Percentiles rank a stretch among this genome's conserved stretches.
phyloP scores from a whole-genome alignment of 1,284 basidiomycete genomes.

The Apiotrichum veenhuisii region DNA sequence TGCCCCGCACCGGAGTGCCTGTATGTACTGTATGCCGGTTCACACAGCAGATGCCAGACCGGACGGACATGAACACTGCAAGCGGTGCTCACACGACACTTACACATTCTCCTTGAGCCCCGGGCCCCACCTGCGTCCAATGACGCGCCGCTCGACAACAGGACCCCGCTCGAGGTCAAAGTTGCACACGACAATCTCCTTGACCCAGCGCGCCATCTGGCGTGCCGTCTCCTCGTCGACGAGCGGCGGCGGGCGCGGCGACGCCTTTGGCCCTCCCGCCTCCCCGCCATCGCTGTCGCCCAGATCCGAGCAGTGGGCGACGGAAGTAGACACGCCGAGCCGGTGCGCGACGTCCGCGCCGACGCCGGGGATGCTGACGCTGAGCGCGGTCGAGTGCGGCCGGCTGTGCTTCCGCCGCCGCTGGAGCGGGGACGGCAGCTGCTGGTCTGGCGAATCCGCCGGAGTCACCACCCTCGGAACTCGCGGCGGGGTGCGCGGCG shows the following conservation, averaged over 20 bases:
- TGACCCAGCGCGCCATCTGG: slow-evolving; percentile 69
- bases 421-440: not conserved
- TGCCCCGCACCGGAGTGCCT: too few relatives aligned
- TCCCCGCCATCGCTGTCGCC: not conserved
- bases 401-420: slow-evolving; percentile 2
- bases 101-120: slow-evolving; percentile 79
- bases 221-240: slow-evolving; percentile 55
- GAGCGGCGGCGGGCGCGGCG: slow-evolving; percentile 34
- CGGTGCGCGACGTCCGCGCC: slow-evolving; percentile 1
- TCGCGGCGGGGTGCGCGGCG: not conserved
- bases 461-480: not conserved
- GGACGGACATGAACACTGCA: too few relatives aligned
- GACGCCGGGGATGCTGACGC: slow-evolving; percentile 14
- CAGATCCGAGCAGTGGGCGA: not conserved
- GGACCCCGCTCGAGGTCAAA: slow-evolving; percentile 87
- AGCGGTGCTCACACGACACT: slow-evolving; percentile 40
- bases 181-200: slow-evolving; percentile 74
- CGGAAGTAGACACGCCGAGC: not conserved
- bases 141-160: slow-evolving; percentile 65
- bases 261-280: not conserved
- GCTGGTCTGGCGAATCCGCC: not conserved
- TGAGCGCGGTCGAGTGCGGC: slow-evolving; percentile 15
- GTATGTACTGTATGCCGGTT: too few relatives aligned
- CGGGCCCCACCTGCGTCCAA: slow-evolving; percentile 62
- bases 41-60: too few relatives aligned